These are phyloP conservation scores for Aspergillus oerlinghausenensis DNA, from an alignment of 2,329 filamentous ascomycete genomes.

Conservation along the genomic window DNA sequence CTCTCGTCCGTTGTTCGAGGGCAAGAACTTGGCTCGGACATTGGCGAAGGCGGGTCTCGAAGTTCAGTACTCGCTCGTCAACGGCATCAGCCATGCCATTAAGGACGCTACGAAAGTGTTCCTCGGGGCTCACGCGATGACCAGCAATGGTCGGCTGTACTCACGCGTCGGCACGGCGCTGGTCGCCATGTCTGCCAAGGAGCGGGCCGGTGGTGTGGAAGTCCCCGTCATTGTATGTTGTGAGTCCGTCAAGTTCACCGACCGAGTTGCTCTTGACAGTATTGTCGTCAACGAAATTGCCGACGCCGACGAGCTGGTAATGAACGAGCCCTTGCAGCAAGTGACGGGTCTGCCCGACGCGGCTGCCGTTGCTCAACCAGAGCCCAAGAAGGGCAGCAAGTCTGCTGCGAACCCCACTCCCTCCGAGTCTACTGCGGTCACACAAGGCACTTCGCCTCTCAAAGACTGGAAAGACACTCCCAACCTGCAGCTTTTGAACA, in stretches of 20 bases:
- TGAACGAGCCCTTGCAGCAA: conserved; percentile 25
- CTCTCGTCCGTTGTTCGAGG: conserved; percentile 65
- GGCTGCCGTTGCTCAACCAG: conserved; percentile 16
- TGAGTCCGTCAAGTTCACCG: conserved; percentile 92
- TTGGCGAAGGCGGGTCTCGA: conserved; percentile 66
- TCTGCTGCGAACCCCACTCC: conserved; percentile 18
- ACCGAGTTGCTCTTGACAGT: conserved; percentile 83
- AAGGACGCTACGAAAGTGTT: conserved; percentile 69
- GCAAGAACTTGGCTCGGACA: conserved; percentile 64
- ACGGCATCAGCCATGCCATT: conserved; percentile 70
- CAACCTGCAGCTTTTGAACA: conserved; percentile 61
- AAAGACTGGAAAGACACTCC: conserved; percentile 55
- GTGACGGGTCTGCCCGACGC: conserved; percentile 29
- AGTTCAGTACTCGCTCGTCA: conserved; percentile 77
- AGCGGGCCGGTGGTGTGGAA: conserved; percentile 51
- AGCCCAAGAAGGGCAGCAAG: conserved; percentile 30
- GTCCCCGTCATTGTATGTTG: conserved; percentile 84
- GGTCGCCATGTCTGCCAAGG: conserved; percentile 75
- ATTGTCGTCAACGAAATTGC: conserved; percentile 93
- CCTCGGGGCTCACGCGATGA: conserved; percentile 88
- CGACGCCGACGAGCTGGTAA: conserved; percentile 63
- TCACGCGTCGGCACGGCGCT: conserved; percentile 82
- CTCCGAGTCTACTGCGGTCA: conserved; percentile 19
- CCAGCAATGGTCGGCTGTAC: conserved; percentile 88
- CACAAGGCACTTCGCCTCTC: conserved; percentile 35